Conservation (phyloP, 129 eudicot species). For the sunflower (Helianthus annuus) region DNA sequence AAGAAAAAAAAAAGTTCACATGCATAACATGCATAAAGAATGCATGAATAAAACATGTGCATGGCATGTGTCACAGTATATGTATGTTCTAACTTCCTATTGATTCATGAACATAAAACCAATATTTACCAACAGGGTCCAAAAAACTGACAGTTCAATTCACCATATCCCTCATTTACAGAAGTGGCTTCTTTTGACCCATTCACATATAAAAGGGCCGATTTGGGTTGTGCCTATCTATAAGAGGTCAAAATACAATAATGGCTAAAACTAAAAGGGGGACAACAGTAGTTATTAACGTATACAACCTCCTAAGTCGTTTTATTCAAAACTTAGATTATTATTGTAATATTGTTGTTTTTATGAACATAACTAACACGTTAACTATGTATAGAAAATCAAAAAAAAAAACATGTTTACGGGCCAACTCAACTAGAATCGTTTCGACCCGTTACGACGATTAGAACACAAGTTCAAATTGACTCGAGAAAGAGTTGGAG, state of each 20-base stretch:
- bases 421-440: neutral
- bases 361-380: neutral
- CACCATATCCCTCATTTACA: constrained; percentile 2
- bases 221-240: neutral
- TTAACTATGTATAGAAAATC: neutral
- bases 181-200: neutral
- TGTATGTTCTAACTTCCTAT: constrained; percentile 14
- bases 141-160: neutral
- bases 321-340: neutral
- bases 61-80: constrained; percentile 15
- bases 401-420: neutral
- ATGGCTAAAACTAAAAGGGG: neutral
- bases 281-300: neutral
- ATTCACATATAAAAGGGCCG: neutral
- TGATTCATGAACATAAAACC: constrained; percentile 15
- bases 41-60: neutral
- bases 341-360: neutral
- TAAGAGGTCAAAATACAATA: neutral
- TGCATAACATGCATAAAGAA: constrained; percentile 12
- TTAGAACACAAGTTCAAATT: neutral
- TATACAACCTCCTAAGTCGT: neutral
- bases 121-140: constrained; percentile 2
- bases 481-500: constrained; percentile 2
- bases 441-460: neutral
- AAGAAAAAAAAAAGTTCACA: neutral